These are phyloP conservation scores for Penicillium sp. DNA, from an alignment of 2,329 filamentous ascomycete species.

Conservation along the genomic window DNA sequence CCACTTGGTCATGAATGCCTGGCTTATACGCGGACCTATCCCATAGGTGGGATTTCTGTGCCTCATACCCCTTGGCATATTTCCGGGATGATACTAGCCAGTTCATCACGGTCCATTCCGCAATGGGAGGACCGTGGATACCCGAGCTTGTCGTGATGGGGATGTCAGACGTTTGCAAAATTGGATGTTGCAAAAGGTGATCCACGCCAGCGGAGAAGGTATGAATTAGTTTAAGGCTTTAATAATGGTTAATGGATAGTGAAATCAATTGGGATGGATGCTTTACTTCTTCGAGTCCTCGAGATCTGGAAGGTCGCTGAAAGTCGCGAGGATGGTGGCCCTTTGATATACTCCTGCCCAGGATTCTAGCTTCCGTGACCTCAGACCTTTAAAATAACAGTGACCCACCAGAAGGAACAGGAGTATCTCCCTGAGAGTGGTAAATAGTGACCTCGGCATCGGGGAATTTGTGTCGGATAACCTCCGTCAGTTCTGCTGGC, in stretches of 20 bases:
- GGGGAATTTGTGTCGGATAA: conserved; percentile 23
- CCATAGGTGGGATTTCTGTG: conserved; percentile 59
- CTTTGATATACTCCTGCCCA: conserved; percentile 22
- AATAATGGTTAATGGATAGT: neutral
- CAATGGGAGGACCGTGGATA: conserved; percentile 62
- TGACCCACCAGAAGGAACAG: conserved; percentile 25
- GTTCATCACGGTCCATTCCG: conserved; percentile 66
- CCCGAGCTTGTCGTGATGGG: conserved; percentile 55
- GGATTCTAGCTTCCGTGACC: neutral
- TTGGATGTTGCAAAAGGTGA: conserved; percentile 51
- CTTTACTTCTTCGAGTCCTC: conserved; percentile 30
- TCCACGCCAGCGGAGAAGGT: conserved; percentile 59
- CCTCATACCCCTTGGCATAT: conserved; percentile 54
- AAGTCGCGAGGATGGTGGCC: conserved; percentile 28
- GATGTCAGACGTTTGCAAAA: conserved; percentile 53
- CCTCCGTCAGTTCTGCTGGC: conserved; percentile 14
- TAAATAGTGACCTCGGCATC: conserved; percentile 20
- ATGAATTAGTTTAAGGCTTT: conserved; percentile 52
- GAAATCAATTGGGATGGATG: too few relatives aligned
- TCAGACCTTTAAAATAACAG: neutral
- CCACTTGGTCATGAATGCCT: conserved; percentile 52
- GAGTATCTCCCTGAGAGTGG: conserved; percentile 5
- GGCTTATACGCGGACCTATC: conserved; percentile 19
- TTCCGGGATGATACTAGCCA: conserved; percentile 56
- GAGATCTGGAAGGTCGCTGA: conserved; percentile 23